Conservation (phyloP, 345 rosid genomes). For the Rhizophora mangle region DNA sequence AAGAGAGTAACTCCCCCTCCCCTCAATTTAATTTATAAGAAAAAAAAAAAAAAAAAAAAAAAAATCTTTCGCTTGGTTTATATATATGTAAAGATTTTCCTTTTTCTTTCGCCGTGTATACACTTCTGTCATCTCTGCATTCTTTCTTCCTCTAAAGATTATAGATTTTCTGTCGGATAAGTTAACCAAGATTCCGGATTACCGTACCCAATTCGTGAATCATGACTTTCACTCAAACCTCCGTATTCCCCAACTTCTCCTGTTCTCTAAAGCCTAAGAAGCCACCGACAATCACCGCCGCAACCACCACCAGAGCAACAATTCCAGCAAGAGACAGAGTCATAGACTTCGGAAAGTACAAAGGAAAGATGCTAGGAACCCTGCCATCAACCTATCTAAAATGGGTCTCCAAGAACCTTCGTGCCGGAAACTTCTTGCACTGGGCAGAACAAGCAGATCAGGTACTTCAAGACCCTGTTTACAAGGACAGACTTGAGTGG, state of each 20-base stretch:
- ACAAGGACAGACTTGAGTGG: slow-evolving; percentile 77
- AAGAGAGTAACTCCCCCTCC: too few relatives aligned
- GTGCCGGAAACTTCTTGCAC: slow-evolving; percentile 50
- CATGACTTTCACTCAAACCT: slow-evolving; percentile 14
- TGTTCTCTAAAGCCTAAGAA: slow-evolving; percentile 39
- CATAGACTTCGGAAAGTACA: slow-evolving; percentile 75
- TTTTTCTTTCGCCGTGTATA: too few relatives aligned
- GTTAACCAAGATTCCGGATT: too few relatives aligned
- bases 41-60: too few relatives aligned
- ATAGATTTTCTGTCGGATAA: too few relatives aligned
- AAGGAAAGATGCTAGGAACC: slow-evolving; percentile 77
- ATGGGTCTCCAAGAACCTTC: slow-evolving; percentile 74
- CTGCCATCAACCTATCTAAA: slow-evolving; percentile 70
- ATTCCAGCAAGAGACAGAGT: slow-evolving; percentile 52
- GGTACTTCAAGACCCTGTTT: slow-evolving; percentile 65
- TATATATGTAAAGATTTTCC: too few relatives aligned
- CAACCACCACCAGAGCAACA: slow-evolving; percentile 6
- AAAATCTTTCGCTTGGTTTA: too few relatives aligned
- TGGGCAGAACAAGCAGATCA: slow-evolving; percentile 78
- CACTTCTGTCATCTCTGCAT: too few relatives aligned
- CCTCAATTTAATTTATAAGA: too few relatives aligned
- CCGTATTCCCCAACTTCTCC: slow-evolving; percentile 20
- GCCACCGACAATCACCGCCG: neutral
- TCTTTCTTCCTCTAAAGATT: neutral
- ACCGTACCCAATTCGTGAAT: neutral